A percentile compares a stretch with the other conserved stretches of the same genome.
These are phyloP conservation scores for Paramarasmius palmivorus DNA, from an alignment of 1,284 basidiomycete genomes.

Conservation along the genomic window DNA sequence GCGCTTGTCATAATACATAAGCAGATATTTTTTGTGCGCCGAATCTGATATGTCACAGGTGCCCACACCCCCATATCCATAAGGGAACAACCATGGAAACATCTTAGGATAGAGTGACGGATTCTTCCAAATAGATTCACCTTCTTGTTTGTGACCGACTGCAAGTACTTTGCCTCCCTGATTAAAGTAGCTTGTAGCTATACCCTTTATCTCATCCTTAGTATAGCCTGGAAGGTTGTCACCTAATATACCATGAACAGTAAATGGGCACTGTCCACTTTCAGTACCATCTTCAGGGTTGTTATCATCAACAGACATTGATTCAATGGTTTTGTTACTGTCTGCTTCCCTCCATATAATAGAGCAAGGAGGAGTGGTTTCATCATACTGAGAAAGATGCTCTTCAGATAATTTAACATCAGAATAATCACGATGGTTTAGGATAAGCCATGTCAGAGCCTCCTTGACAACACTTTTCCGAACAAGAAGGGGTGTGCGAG, in stretches of 20 bases:
- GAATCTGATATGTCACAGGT: slow-evolving; percentile 19
- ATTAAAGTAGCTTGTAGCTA: neutral
- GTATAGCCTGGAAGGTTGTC: too few species aligned
- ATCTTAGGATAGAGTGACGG: slow-evolving; percentile 31
- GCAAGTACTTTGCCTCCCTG: slow-evolving; percentile 19
- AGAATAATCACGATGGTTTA: slow-evolving; percentile 37
- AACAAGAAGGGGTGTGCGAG: slow-evolving; percentile 35
- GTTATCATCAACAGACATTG: slow-evolving; percentile 11
- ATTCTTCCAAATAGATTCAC: too few species aligned
- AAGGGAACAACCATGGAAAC: slow-evolving; percentile 40
- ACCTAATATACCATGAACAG: too few species aligned
- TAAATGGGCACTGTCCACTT: slow-evolving; percentile 19
- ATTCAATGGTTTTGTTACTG: slow-evolving; percentile 19
- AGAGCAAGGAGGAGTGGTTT: slow-evolving; percentile 28
- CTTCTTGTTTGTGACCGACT: slow-evolving; percentile 22
- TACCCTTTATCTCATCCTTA: slow-evolving; percentile 10
- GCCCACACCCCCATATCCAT: slow-evolving; percentile 32
- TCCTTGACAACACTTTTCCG: slow-evolving; percentile 24
- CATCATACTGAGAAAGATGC: slow-evolving; percentile 32
- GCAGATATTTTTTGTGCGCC: too few species aligned
- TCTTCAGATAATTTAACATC: slow-evolving; percentile 34
- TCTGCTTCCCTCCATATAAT: slow-evolving; percentile 24
- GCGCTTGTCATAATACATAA: too few species aligned
- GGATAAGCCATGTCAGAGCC: slow-evolving; percentile 37
- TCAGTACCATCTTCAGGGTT: slow-evolving; percentile 16